Conservation (phyloP, 2,329 filamentous ascomycete genomes). For the Fusarium odoratissimum region DNA sequence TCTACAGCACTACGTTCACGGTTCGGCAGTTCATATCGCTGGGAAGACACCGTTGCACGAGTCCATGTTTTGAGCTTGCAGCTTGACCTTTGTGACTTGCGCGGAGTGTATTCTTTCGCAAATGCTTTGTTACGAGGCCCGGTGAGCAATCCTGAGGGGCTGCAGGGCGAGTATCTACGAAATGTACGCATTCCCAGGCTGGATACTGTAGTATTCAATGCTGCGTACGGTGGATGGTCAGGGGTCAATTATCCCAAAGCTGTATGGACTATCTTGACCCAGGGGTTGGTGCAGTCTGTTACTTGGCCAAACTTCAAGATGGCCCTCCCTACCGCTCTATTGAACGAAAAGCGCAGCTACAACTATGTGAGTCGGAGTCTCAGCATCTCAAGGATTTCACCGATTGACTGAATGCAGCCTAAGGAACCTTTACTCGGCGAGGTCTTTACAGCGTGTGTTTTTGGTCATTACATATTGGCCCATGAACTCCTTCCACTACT, state of each 20-base stretch:
- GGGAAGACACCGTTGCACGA: constrained; percentile 58
- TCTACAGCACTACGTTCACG: constrained; percentile 54
- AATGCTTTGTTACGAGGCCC: constrained; percentile 57
- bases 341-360: constrained; percentile 54
- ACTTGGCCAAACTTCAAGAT: constrained; percentile 86
- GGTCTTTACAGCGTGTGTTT: constrained; percentile 91
- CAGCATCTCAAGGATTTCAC: background rate
- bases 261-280: constrained; percentile 63
- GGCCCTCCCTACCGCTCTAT: constrained; percentile 59
- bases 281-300: constrained; percentile 72
- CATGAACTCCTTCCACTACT: constrained; percentile 85
- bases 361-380: constrained; percentile 47
- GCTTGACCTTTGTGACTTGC: constrained; percentile 70
- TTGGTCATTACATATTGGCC: constrained; percentile 91
- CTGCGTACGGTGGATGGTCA: constrained; percentile 87
- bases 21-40: constrained; percentile 48
- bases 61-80: constrained; percentile 69
- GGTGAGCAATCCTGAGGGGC: constrained; percentile 58
- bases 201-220: constrained; percentile 85
- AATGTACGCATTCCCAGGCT: constrained; percentile 73
- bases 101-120: constrained; percentile 62
- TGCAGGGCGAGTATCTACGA: constrained; percentile 52
- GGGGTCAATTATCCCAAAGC: constrained; percentile 78
- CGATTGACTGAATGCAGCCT: constrained; percentile 55
- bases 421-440: constrained; percentile 73